Evolutionary conservation across 2,329 filamentous ascomycete species (phyloP), one percentile per base, ranked within the genome.

Genomic region (Colletotrichum viniferum): DNA sequence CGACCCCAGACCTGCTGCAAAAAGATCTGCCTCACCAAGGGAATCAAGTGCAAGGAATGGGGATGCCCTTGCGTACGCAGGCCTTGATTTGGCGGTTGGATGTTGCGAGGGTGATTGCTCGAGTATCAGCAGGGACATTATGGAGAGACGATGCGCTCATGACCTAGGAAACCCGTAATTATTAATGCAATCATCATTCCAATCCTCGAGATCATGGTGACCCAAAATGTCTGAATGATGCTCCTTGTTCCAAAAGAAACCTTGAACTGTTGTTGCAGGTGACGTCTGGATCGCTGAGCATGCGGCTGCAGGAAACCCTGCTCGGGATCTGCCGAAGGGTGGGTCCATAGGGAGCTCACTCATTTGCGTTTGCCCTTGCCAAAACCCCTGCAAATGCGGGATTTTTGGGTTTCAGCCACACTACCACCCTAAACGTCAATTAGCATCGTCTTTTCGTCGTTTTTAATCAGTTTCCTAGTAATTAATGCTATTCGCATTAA

Each of bases 321-420:
- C 55, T 55, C 62, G 69, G 68, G 36, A 48, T n/a, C 36, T 62
- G 18, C 61, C 55, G 24, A 62, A 52, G 34, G 10, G 62, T 68
- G 69, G 73, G 43, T 43, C 30, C 62, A n/a, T 16, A 9, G n/a
- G n/a, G n/a, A n/a, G n/a, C n/a, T n/a, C n/a, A n/a, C n/a, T n/a
- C n/a, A n/a, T n/a, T n/a, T n/a, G n/a, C n/a, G n/a, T n/a, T n/a
- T n/a, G n/a, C n/a, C n/a, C n/a, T n/a, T n/a, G n/a, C n/a, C n/a
- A n/a, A n/a, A n/a, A n/a, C n/a, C n/a, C n/a, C n/a, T n/a, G n/a
- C n/a, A n/a, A n/a, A n/a, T n/a, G n/a, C n/a, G n/a, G n/a, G n/a
- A n/a, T n/a, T n/a, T n/a, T n/a, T n/a, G n/a, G n/a, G n/a, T n/a
- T n/a, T n/a, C n/a, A n/a, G n/a, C n/a, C n/a, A n/a, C n/a, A n/a